A percentile compares a stretch with the other conserved stretches of the same genome.
Conservation (phyloP, 257 asterid genomes). For the Eucommia ulmoides region DNA sequence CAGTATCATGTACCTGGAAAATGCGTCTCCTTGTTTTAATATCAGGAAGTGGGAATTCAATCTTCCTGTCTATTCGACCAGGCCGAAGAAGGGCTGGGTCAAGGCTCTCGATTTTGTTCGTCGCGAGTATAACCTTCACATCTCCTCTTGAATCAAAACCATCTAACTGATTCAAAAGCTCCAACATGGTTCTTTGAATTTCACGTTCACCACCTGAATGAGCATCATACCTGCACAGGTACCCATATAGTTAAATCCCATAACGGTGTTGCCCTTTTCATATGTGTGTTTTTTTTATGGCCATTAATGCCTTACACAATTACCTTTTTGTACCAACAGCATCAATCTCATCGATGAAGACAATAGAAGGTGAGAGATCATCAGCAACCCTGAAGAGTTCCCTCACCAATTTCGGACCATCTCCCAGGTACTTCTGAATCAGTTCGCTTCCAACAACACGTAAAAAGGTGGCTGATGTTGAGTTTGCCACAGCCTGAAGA, state of each 20-base stretch:
- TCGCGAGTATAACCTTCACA: conserved; percentile 27
- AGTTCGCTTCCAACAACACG: conserved; percentile 96
- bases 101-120: conserved; percentile 25
- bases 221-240: conserved; percentile 57
- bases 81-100: conserved; percentile 55
- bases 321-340: conserved; percentile 91
- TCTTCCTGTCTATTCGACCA: conserved; percentile 47
- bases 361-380: conserved; percentile 88
- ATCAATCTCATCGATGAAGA: conserved; percentile 91
- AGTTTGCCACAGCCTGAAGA: conserved; percentile 84
- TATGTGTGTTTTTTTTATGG: too few relatives aligned
- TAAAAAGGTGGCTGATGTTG: conserved; percentile 92
- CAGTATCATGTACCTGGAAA: conserved; percentile 22
- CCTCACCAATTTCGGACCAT: conserved; percentile 93
- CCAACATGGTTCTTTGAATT: conserved; percentile 72
- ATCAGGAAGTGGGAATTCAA: conserved; percentile 50
- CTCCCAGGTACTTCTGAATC: conserved; percentile 89
- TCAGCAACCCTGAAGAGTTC: conserved; percentile 96
- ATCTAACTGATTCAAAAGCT: conserved; percentile 28
- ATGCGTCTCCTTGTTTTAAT: conserved; percentile 48
- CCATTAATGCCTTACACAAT: too few relatives aligned
- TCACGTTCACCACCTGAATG: conserved; percentile 99
- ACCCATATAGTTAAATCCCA: too few relatives aligned
- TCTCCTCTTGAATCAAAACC: conserved; percentile 30
- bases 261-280: too few relatives aligned